Percentiles rank a stretch among this genome's conserved stretches.
Conservation (phyloP, 371 early-diverging fungal species). For the Mortierella sp. region DNA sequence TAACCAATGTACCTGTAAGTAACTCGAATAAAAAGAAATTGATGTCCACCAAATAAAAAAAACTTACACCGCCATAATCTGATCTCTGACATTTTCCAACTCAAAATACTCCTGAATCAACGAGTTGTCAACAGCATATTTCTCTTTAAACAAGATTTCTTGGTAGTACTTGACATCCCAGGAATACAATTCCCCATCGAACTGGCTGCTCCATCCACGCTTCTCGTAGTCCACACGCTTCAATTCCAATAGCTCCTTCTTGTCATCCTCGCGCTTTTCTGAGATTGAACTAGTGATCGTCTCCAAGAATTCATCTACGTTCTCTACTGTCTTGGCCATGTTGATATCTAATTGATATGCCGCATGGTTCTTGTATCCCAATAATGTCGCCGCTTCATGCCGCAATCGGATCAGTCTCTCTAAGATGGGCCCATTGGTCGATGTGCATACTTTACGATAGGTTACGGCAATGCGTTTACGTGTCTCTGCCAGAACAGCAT, state of each 20-base stretch:
- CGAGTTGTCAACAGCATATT: constrained; percentile 82
- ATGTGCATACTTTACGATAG: constrained; percentile 46
- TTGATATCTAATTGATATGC: constrained; percentile 80
- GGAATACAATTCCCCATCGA: constrained; percentile 69
- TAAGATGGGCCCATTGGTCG: constrained; percentile 40
- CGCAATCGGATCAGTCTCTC: constrained; percentile 47
- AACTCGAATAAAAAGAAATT: neutral
- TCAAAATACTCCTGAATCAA: constrained; percentile 85
- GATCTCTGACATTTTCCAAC: constrained; percentile 70
- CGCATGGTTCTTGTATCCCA: constrained; percentile 85
- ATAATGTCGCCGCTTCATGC: constrained; percentile 61
- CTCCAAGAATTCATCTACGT: constrained; percentile 77
- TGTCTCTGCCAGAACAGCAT: constrained; percentile 33
- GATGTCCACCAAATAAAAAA: neutral
- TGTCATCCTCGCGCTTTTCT: constrained; percentile 65
- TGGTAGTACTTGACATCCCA: constrained; percentile 88
- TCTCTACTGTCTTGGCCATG: constrained; percentile 86
- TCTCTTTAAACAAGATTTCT: constrained; percentile 74
- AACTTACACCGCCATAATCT: constrained; percentile 50
- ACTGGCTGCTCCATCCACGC: constrained; percentile 58
- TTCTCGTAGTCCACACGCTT: constrained; percentile 59
- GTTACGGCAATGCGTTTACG: constrained; percentile 30
- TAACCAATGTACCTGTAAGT: neutral
- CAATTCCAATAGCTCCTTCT: constrained; percentile 61
- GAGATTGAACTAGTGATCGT: constrained; percentile 71